A percentile compares a stretch with the other conserved stretches of the same genome.
phyloP scores from a whole-genome alignment of 164 flowering plant genomes.

The Kingdonia uniflora region DNA sequence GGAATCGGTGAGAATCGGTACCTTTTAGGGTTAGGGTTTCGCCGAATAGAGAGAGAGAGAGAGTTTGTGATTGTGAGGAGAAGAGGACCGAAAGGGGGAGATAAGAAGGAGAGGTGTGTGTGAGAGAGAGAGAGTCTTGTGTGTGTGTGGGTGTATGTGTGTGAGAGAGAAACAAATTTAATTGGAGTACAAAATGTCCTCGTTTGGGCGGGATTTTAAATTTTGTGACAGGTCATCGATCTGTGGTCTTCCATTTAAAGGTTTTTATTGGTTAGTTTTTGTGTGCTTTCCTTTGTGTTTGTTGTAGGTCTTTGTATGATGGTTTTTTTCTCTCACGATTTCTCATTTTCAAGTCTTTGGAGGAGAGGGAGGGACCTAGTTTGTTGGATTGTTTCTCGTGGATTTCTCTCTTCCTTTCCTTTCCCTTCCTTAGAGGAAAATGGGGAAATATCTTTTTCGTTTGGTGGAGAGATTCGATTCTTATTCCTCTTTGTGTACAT shows the following conservation, averaged over 20 bases:
- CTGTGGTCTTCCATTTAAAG: constrained; percentile 11
- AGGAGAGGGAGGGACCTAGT: too few relatives aligned
- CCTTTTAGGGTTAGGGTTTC: constrained; percentile 26
- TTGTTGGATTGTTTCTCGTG: too few relatives aligned
- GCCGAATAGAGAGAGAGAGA: constrained; percentile 1
- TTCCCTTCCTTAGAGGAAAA: too few relatives aligned
- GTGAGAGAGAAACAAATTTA: constrained; percentile 12
- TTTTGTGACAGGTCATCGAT: constrained; percentile 32
- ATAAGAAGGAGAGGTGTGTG: constrained; percentile 3
- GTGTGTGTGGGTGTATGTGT: too few relatives aligned
- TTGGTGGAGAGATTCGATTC: too few relatives aligned
- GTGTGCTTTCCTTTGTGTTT: constrained; percentile 11
- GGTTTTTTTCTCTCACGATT: too few relatives aligned
- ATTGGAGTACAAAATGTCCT: constrained; percentile 19
- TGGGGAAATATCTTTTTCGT: too few relatives aligned
- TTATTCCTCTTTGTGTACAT: too few relatives aligned
- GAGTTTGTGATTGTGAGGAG: constrained; percentile 3
- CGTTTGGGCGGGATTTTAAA: constrained; percentile 44
- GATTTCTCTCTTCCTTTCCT: too few relatives aligned
- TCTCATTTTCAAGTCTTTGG: too few relatives aligned
- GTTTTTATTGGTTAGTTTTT: not conserved
- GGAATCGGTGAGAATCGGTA: not conserved
- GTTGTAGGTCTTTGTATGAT: constrained; percentile 2
- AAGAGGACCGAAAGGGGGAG: constrained; percentile 5
- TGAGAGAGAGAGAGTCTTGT: not conserved